Percentiles rank a stretch among this genome's conserved stretches.
Conservation (phyloP, 768 basidiomycete species). For the Tephrocybe sp. region DNA sequence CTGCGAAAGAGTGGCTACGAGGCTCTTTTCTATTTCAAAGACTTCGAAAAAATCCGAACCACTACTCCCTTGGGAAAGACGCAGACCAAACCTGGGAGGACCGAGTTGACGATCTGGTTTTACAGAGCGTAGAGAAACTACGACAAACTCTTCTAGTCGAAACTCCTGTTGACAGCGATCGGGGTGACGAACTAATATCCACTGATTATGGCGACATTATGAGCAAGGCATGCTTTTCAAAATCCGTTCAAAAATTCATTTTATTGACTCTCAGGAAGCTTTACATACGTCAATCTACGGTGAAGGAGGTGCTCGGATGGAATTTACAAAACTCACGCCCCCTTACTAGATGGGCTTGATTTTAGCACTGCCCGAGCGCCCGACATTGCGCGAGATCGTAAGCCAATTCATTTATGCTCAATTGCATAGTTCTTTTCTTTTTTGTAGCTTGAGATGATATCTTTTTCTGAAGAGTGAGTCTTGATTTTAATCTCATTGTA, state of each 20-base stretch:
- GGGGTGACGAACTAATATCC: slow-evolving; percentile 43
- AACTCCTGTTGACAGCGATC: slow-evolving; percentile 36
- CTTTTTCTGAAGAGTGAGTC: slow-evolving; percentile 61
- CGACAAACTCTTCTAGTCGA: slow-evolving; percentile 60
- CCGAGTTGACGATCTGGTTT: slow-evolving; percentile 72
- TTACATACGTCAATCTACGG: slow-evolving; percentile 73
- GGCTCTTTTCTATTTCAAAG: slow-evolving; percentile 87
- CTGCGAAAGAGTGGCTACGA: slow-evolving; percentile 81
- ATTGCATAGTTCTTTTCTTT: no score
- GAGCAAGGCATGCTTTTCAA: slow-evolving; percentile 62
- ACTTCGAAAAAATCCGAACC: slow-evolving; percentile 77
- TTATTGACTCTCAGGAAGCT: slow-evolving; percentile 45
- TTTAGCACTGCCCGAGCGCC: slow-evolving; percentile 54
- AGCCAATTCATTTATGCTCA: slow-evolving; percentile 25
- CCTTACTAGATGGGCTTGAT: slow-evolving; percentile 64
- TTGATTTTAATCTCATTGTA: neutral
- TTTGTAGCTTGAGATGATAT: neutral
- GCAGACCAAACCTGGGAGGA: slow-evolving; percentile 66
- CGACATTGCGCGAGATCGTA: slow-evolving; percentile 69
- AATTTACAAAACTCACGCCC: neutral
- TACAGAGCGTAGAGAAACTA: slow-evolving; percentile 60
- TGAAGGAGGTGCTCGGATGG: slow-evolving; percentile 25
- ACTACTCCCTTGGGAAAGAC: slow-evolving; percentile 67
- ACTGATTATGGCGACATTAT: slow-evolving; percentile 85
- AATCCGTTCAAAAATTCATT: neutral